Conservation (phyloP, 345 rosid species). For the Citrus australasica region DNA sequence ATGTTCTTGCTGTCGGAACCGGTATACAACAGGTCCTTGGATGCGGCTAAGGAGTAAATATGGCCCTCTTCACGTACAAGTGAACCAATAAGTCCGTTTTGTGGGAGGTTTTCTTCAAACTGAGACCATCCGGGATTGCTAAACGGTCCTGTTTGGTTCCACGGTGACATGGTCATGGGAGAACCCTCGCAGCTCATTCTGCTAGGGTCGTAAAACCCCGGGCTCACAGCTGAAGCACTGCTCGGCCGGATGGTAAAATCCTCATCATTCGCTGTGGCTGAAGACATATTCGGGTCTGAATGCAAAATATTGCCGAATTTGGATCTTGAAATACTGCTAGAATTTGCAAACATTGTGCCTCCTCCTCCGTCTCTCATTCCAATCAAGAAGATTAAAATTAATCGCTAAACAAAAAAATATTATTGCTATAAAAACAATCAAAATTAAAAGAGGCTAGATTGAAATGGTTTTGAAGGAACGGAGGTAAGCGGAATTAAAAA, state of each 20-base stretch:
- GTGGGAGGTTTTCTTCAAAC: conserved; percentile 43
- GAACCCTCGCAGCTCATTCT: conserved; percentile 87
- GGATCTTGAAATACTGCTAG: conserved; percentile 25
- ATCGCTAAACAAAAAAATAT: not conserved
- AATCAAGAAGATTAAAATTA: not conserved
- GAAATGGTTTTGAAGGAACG: conserved; percentile 6
- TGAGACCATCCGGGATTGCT: conserved; percentile 42
- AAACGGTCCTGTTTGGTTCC: conserved; percentile 73
- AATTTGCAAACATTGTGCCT: conserved; percentile 22
- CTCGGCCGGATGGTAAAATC: conserved; percentile 56
- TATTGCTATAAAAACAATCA: not conserved
- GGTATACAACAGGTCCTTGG: conserved; percentile 81
- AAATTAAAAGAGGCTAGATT: not conserved
- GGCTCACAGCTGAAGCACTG: conserved; percentile 61
- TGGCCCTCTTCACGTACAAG: conserved; percentile 93
- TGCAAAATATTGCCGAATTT: conserved; percentile 25
- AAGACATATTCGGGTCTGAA: conserved; percentile 49
- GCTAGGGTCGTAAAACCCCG: conserved; percentile 39
- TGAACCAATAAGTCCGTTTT: conserved; percentile 77
- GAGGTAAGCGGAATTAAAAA: not conserved
- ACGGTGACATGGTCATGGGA: conserved; percentile 94
- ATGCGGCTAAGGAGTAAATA: conserved; percentile 83
- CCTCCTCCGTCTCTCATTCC: conserved; percentile 23
- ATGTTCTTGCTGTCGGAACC: conserved; percentile 97
- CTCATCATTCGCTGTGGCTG: conserved; percentile 34